A percentile compares a stretch with the other conserved stretches of the same genome.
phyloP scores from a whole-genome alignment of 2,329 filamentous ascomycete genomes.

The Immersiporthe knoxdaviesiana region DNA sequence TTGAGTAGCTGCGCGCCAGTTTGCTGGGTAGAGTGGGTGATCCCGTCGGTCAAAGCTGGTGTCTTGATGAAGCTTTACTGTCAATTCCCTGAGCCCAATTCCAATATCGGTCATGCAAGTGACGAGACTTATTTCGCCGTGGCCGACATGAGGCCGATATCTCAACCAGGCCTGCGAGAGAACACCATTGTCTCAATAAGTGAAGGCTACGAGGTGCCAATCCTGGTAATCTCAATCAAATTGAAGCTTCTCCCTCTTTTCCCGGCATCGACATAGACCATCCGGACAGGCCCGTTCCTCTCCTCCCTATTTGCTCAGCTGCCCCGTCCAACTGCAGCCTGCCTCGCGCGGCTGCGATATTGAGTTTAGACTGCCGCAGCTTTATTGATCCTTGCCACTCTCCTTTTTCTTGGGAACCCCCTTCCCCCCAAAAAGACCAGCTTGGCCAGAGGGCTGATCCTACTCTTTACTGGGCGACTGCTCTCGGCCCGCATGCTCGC shows the following conservation, averaged over 20 bases:
- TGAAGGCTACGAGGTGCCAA: background rate
- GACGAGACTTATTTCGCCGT: background rate
- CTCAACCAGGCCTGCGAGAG: background rate
- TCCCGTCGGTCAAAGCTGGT: background rate
- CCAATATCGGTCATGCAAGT: background rate
- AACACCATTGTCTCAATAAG: background rate
- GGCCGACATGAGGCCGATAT: conserved; percentile 9
- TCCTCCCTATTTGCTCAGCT: background rate
- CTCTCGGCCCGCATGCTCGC: conserved; percentile 24
- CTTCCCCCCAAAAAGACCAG: too few relatives aligned
- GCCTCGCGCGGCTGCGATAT: background rate
- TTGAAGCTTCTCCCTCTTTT: background rate
- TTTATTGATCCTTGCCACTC: conserved; percentile 15
- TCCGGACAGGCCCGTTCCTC: background rate
- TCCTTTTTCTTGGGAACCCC: background rate
- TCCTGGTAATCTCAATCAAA: background rate
- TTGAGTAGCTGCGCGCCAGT: background rate
- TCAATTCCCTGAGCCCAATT: too few relatives aligned
- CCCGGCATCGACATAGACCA: background rate
- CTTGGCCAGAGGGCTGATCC: conserved; percentile 20
- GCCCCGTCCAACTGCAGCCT: background rate
- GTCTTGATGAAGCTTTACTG: background rate
- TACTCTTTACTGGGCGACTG: conserved; percentile 13
- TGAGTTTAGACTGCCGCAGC: conserved; percentile 24
- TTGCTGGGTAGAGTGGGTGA: background rate